phyloP scores from a whole-genome alignment of 192 early-diverging fungal genomes.

The Entomortierella lignicola region DNA sequence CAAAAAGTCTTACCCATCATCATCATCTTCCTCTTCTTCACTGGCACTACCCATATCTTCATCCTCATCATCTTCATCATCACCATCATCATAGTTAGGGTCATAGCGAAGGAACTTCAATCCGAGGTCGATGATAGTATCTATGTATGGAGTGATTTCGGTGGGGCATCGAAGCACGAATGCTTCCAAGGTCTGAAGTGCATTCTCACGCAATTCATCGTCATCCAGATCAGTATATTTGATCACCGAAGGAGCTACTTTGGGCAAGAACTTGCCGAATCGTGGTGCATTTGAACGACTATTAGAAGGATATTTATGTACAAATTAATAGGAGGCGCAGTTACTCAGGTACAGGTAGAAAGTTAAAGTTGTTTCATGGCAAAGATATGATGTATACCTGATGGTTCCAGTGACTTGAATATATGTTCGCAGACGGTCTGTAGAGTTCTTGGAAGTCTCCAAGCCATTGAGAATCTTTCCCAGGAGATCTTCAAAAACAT shows the following conservation, averaged over 20 bases:
- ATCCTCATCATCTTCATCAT: constrained; percentile 74
- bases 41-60: constrained; percentile 70
- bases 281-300: constrained; percentile 81
- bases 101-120: constrained; percentile 83
- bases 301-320: background rate
- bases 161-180: constrained; percentile 83
- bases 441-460: constrained; percentile 58
- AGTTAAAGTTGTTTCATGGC: background rate
- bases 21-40: constrained; percentile 73
- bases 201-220: constrained; percentile 85
- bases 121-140: constrained; percentile 67
- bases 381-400: constrained; percentile 58
- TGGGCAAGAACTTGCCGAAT: constrained; percentile 72
- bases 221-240: constrained; percentile 71
- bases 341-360: background rate
- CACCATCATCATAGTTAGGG: constrained; percentile 85
- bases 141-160: constrained; percentile 74
- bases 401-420: constrained; percentile 79
- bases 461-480: constrained; percentile 65
- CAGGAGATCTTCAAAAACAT: constrained; percentile 77
- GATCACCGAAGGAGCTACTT: constrained; percentile 71
- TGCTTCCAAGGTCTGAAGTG: constrained; percentile 83
- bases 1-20: constrained; percentile 64
- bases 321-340: constrained; percentile 9
- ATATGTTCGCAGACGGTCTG: constrained; percentile 78